Evolutionary conservation across 495 filamentous ascomycete species (phyloP).

Genomic region (Penicillium egyptiacum): DNA sequence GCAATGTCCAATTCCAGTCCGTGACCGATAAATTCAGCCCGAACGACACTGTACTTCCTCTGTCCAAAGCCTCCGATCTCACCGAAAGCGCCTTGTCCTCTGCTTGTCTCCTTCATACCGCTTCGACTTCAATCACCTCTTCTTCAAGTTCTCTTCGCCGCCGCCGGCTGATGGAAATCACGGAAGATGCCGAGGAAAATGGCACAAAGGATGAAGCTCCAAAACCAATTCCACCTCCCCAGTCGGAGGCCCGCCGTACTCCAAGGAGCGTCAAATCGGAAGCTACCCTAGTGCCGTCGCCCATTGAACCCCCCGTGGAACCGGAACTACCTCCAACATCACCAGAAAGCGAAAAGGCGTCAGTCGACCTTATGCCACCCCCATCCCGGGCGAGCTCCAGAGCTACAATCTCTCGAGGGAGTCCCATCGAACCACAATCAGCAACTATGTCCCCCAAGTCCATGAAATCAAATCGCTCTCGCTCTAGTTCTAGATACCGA

Average conservation of each 20-base stretch:
- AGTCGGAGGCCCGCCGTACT: conserved; percentile 28
- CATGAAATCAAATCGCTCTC: conserved; percentile 18
- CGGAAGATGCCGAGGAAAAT: conserved; percentile 75
- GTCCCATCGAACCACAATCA: conserved; percentile 20
- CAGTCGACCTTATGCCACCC: conserved; percentile 20
- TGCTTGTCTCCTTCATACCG: conserved; percentile 86
- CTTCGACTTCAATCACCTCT: conserved; percentile 81
- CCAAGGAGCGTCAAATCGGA: conserved; percentile 43
- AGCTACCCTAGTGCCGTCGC: conserved; percentile 38
- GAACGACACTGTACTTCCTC: conserved; percentile 77
- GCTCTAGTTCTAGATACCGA: conserved; percentile 19
- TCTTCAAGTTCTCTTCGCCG: conserved; percentile 77
- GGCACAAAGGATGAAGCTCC: conserved; percentile 52
- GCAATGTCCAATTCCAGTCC: conserved; percentile 89
- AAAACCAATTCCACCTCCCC: conserved; percentile 10
- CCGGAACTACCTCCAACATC: conserved; percentile 20
- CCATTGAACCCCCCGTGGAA: conserved; percentile 13
- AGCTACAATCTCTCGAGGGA: conserved; percentile 25
- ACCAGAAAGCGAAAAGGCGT: conserved; percentile 20
- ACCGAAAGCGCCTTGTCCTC: conserved; percentile 84
- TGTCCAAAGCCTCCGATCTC: conserved; percentile 72
- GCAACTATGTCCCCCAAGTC: conserved; percentile 25
- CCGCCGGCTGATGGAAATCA: conserved; percentile 81
- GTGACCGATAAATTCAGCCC: conserved; percentile 83
- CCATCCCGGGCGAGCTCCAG: conserved; percentile 24